Evolutionary conservation across 2,329 filamentous ascomycete species (phyloP).

Genomic region (Metarhizium guizhouense): DNA sequence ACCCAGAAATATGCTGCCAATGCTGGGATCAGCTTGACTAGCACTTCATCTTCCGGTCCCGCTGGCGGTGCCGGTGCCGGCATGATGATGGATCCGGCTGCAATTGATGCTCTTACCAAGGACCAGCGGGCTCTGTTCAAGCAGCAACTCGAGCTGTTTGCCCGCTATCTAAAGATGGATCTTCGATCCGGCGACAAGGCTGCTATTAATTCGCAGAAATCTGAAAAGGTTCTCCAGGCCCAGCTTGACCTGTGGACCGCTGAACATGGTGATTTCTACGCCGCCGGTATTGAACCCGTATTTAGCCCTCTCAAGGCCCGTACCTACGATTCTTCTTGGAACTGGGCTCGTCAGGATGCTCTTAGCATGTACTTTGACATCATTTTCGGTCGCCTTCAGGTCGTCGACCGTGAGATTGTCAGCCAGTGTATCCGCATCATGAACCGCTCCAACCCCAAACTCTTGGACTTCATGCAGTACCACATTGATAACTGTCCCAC

Average conservation of each 20-base stretch:
- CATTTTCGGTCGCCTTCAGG: slow-evolving; percentile 89
- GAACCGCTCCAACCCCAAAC: slow-evolving; percentile 93
- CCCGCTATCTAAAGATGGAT: slow-evolving; percentile 94
- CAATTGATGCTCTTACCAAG: slow-evolving; percentile 93
- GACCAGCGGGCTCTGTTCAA: slow-evolving; percentile 95
- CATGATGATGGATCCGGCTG: slow-evolving; percentile 99
- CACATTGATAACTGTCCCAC: slow-evolving; percentile 98
- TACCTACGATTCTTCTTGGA: slow-evolving; percentile 97
- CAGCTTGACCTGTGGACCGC: slow-evolving; percentile 92
- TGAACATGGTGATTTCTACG: slow-evolving; percentile 96
- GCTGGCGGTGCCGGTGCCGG: slow-evolving; percentile 64
- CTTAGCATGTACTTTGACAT: slow-evolving; percentile 99
- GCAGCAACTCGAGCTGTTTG: slow-evolving; percentile 92
- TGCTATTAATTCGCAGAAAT: slow-evolving; percentile 74
- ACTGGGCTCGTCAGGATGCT: slow-evolving; percentile 96
- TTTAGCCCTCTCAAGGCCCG: slow-evolving; percentile 92
- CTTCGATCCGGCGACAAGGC: slow-evolving; percentile 95
- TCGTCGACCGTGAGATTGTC: slow-evolving; percentile 93
- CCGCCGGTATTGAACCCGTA: slow-evolving; percentile 83
- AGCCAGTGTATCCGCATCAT: slow-evolving; percentile 98
- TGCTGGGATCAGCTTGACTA: slow-evolving; percentile 75
- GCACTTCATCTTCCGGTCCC: slow-evolving; percentile 63
- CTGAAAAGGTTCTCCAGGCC: slow-evolving; percentile 77
- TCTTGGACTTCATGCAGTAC: slow-evolving; percentile 99
- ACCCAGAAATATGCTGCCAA: slow-evolving; percentile 81